Percentiles rank a stretch among this genome's conserved stretches.
Evolutionary conservation across 495 filamentous ascomycete genomes (phyloP).

Genomic region (Rhizodiscina lignyota): DNA sequence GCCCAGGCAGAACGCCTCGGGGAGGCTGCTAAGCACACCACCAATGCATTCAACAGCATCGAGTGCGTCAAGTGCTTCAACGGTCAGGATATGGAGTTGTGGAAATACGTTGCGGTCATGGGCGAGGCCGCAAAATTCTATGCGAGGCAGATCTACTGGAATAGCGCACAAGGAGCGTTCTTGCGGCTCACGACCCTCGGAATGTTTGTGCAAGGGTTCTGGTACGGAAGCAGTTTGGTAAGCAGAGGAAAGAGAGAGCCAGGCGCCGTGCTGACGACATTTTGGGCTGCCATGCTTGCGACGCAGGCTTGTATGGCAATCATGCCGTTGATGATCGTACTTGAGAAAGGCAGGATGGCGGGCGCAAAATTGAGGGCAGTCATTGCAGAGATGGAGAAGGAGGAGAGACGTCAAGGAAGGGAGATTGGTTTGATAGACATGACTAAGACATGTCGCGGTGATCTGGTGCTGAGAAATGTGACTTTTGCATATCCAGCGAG

Average conservation of each 20-base stretch:
- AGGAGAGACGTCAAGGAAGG: slow-evolving; percentile 17
- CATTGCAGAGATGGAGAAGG: slow-evolving; percentile 19
- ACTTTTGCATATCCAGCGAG: slow-evolving; percentile 75
- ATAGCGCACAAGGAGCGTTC: slow-evolving; percentile 53
- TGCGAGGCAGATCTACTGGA: slow-evolving; percentile 45
- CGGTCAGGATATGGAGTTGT: slow-evolving; percentile 50
- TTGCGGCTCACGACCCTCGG: slow-evolving; percentile 55
- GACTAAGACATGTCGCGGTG: slow-evolving; percentile 36
- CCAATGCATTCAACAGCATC: slow-evolving; percentile 52
- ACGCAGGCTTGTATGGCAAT: slow-evolving; percentile 57
- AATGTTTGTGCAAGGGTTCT: slow-evolving; percentile 87
- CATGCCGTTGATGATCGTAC: slow-evolving; percentile 53
- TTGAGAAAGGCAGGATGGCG: slow-evolving; percentile 70
- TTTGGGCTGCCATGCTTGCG: slow-evolving; percentile 64
- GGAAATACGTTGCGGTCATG: slow-evolving; percentile 44
- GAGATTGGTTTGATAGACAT: slow-evolving; percentile 1
- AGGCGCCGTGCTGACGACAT: slow-evolving; percentile 65
- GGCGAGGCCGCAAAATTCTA: slow-evolving; percentile 46
- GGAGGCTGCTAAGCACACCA: slow-evolving; percentile 54
- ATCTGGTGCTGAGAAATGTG: slow-evolving; percentile 54
- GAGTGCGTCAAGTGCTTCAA: slow-evolving; percentile 84
- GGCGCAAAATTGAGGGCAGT: slow-evolving; percentile 39
- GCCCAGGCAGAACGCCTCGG: slow-evolving; percentile 52
- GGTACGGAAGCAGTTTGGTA: slow-evolving; percentile 62
- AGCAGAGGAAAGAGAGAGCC: slow-evolving; percentile 34